Evolutionary conservation across 805 yeast species (phyloP), one percentile per base, ranked within the genome.

Genomic region (Candida oleophila): DNA sequence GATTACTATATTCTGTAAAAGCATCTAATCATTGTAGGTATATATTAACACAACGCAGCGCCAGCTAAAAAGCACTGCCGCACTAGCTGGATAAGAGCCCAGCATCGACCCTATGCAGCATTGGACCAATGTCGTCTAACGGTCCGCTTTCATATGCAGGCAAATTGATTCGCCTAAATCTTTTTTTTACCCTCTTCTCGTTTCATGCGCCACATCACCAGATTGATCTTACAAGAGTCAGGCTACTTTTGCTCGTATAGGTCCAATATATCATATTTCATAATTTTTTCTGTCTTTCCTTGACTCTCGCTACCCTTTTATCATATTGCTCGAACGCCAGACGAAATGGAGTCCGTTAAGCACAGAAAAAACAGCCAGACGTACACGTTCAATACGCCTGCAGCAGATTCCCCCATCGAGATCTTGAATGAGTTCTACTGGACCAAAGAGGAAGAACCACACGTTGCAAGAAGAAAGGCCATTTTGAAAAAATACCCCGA

Each of bases 391-490:
- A 47, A 41, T 30, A 65, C 75, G 1, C 75, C 76, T 2, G 61
- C 72, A 21, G 76, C 77, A 3, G 74, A 71, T 49, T 54, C 73
- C 0, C 59, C 73, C 42, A 51, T 69, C 47, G 63, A 78, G 53
- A 69, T 64, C 40, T 59, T 76, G 46, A 76, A 77, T 53, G 90
- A 87, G 52, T 90, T 86, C 65, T 87, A 84, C 68, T 87, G 96
- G 92, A 89, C 96, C 0, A 77, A 80, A 44, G 85, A 80, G 46
- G 77, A 77, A 42, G 97, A 90, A 61, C 96, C 96, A 2, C 97
- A 90, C 60, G 78, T 84, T 2, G 56, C 76, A 3, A 72, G 97
- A 51, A 74, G 97, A 49, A 85, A 84, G 66, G 76, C 74, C 48
- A 90, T 90, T 47, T 68, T 90, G 56, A 78, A 80, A 54, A 81